These are phyloP conservation scores for Ormosia semicastrata DNA, from an alignment of 306 rosid genomes.

Conservation along the genomic window DNA sequence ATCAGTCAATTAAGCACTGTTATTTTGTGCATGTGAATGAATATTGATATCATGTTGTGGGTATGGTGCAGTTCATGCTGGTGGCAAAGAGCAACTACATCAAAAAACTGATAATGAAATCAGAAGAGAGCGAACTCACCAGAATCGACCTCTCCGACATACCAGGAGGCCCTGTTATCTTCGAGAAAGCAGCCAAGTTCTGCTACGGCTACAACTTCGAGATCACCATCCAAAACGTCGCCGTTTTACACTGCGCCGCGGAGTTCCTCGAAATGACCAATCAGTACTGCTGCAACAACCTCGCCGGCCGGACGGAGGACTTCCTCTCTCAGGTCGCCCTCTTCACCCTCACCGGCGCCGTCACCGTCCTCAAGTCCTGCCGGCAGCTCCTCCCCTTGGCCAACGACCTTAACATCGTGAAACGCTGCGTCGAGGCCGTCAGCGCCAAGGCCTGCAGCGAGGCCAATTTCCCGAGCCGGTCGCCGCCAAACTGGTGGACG, in stretches of 20 bases:
- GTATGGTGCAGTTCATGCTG: constrained; percentile 57
- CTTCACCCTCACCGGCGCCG: constrained; percentile 60
- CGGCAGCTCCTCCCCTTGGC: constrained; percentile 56
- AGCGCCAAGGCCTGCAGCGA: constrained; percentile 63
- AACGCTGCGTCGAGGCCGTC: constrained; percentile 59
- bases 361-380: constrained; percentile 67
- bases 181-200: constrained; percentile 87
- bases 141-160: constrained; percentile 55
- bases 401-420: constrained; percentile 51
- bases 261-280: constrained; percentile 76
- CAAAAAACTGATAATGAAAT: constrained; percentile 60
- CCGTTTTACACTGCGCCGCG: constrained; percentile 71
- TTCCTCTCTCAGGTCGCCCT: constrained; percentile 65
- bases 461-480: constrained; percentile 67
- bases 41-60: too few species aligned
- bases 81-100: constrained; percentile 79
- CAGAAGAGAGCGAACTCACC: constrained; percentile 52
- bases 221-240: constrained; percentile 70
- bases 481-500: constrained; percentile 87
- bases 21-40: background rate
- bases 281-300: constrained; percentile 52
- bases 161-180: constrained; percentile 75
- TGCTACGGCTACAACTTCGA: constrained; percentile 86
- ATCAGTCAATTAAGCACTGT: too few species aligned
- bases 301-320: constrained; percentile 62